phyloP scores from a whole-genome alignment of 768 basidiomycete genomes.

The Rhizopogon salebrosus region DNA sequence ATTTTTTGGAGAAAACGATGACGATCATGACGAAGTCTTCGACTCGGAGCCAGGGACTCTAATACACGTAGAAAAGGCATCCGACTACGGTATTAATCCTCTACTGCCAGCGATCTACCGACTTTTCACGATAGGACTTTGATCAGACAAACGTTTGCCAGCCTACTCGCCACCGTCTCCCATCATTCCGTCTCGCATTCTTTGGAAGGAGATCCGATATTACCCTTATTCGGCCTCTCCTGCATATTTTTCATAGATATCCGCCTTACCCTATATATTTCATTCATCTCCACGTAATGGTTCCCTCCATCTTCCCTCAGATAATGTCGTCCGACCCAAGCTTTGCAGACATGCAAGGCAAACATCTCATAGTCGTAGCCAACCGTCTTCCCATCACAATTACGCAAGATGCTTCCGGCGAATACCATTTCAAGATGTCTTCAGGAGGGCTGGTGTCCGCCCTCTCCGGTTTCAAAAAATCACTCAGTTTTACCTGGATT shows the following conservation, averaged over 20 bases:
- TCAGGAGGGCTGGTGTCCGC: constrained; percentile 97
- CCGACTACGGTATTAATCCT: background rate
- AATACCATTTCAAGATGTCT: constrained; percentile 99
- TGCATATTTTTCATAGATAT: constrained; percentile 16
- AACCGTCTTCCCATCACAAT: constrained; percentile 96
- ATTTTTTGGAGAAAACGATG: too few relatives aligned
- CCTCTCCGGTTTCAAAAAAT: constrained; percentile 96
- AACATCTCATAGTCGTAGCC: constrained; percentile 90
- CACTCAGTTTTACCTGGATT: constrained; percentile 96
- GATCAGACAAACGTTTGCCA: constrained; percentile 7
- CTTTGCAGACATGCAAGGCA: constrained; percentile 42
- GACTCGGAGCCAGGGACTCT: too few relatives aligned
- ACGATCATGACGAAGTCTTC: too few relatives aligned
- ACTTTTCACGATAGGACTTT: background rate
- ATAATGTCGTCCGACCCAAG: constrained; percentile 18
- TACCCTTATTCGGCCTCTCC: constrained; percentile 23
- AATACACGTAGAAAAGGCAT: too few relatives aligned
- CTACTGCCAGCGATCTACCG: background rate
- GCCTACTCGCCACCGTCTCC: constrained; percentile 3
- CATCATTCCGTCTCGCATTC: background rate
- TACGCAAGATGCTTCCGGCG: constrained; percentile 84
- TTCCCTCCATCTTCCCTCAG: constrained; percentile 21
- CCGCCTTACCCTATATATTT: constrained; percentile 23
- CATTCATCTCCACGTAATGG: constrained; percentile 10
- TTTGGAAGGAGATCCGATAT: constrained; percentile 27